These are phyloP conservation scores for Daldinia vernicosa DNA, from an alignment of 495 filamentous ascomycete species.

Conservation along the genomic window DNA sequence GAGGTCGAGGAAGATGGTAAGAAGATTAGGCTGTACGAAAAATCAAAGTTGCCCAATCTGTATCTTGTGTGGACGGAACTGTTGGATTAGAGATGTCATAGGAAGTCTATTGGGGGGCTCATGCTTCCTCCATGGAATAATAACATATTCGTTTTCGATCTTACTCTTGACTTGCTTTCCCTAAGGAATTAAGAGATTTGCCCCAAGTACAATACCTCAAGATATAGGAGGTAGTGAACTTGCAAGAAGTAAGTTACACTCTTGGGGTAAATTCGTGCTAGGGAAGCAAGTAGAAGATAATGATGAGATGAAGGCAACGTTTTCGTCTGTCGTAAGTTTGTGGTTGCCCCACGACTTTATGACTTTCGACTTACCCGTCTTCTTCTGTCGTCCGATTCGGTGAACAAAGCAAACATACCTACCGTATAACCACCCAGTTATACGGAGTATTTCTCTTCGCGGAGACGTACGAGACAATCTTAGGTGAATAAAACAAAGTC, in stretches of 20 bases:
- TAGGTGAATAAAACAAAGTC: no score
- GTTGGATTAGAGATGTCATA: conserved; percentile 20
- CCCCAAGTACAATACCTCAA: no score
- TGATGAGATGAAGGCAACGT: background rate
- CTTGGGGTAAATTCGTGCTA: background rate
- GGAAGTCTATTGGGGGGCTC: background rate
- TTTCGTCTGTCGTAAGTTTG: background rate
- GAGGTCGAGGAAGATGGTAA: conserved; percentile 34
- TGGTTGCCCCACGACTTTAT: background rate
- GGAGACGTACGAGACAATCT: no score
- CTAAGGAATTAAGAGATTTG: no score
- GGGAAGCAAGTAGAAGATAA: background rate
- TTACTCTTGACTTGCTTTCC: no score
- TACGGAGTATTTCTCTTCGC: background rate
- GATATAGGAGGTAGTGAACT: no score
- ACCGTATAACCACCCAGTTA: background rate
- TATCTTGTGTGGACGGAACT: conserved; percentile 34
- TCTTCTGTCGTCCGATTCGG: background rate
- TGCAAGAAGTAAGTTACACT: no score
- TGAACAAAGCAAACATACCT: background rate
- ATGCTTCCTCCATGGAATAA: background rate
- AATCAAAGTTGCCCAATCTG: conserved; percentile 28
- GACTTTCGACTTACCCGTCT: background rate
- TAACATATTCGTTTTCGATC: no score
- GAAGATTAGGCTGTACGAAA: conserved; percentile 29